phyloP scores from a whole-genome alignment of 208 protist species.

The Giardia muris region DNA sequence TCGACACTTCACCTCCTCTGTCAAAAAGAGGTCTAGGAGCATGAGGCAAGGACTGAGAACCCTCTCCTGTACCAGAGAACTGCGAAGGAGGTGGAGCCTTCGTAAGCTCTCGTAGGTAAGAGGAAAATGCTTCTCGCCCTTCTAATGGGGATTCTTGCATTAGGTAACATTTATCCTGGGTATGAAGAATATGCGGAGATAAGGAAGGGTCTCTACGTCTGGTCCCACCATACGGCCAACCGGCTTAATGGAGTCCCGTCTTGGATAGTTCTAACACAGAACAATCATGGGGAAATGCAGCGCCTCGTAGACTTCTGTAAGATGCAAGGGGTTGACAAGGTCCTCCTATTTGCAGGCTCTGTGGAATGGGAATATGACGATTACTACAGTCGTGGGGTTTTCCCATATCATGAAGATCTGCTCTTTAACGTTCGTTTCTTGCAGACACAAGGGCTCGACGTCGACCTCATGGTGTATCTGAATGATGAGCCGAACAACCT shows the following conservation, averaged over 20 bases:
- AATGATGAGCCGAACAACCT: background rate
- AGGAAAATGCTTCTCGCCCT: too few relatives aligned
- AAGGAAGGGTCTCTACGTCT: background rate
- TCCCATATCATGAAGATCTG: background rate
- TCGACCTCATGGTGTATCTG: background rate
- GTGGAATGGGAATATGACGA: background rate
- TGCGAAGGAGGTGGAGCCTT: too few relatives aligned
- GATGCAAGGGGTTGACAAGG: background rate
- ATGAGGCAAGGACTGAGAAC: too few relatives aligned
- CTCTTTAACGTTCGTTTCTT: background rate
- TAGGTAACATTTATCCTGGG: background rate
- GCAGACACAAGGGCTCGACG: background rate
- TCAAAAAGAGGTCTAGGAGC: too few relatives aligned
- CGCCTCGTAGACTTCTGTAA: background rate
- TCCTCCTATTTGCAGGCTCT: background rate
- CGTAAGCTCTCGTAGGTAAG: too few relatives aligned
- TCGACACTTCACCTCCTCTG: too few relatives aligned
- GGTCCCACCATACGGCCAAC: background rate
- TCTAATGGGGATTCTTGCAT: too few relatives aligned
- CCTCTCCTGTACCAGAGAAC: too few relatives aligned
- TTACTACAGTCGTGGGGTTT: background rate
- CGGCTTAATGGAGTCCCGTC: background rate
- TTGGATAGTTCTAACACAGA: background rate
- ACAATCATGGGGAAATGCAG: background rate
- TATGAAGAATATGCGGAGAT: background rate